Base-by-base conservation (phyloP, 176 grass and related monocot species). In the Thinopyrum elongatum region DNA sequence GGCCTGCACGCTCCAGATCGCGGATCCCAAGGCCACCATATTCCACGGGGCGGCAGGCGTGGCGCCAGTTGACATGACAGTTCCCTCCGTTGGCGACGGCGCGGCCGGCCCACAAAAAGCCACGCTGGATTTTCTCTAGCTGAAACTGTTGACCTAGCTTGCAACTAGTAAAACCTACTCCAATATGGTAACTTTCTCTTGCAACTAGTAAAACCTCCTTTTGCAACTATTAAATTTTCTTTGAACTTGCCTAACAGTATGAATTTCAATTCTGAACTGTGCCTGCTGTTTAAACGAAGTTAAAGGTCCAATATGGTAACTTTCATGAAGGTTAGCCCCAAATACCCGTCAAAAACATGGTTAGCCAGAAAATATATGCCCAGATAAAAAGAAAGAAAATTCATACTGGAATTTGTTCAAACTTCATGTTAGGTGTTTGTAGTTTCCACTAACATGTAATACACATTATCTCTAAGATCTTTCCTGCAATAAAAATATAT, bases 361-460 rank as follows among this genome's bases (percentile, higher is more conserved):
- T 28, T 36, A 77, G 21, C 38, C 23, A 74, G 11, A 57, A 79
- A 71, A 62, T 35, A 72, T 80, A 70, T 80, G 36, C 53, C 65
- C 77, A 73, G 17, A 11, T 46, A 80, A 70, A 72, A 58, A 62
- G 47, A 10, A 79, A 64, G 67, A 80, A 21, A 70, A 30, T 7
- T 39, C 73, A 80, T 66, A 51, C 36, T 47, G 21, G 13, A 47
- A 74, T 23, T 13, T 33, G 55, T 51, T 74, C 57, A 74, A 78
- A 60, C 49, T 26, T 59, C 8, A 55, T 28, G 25, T 76, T 19
- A 76, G 68, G 66, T 87, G 85, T 81, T 81, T 80, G 70, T 34
- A 84, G 28, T 79, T 88, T 61, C 27, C 36, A 70, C 27, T 23
- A 34, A 62, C 36, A 63, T 80, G 38, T n/a, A 81, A 42, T 29